A percentile compares a stretch with the other conserved stretches of the same genome.
Evolutionary conservation across 768 basidiomycete genomes (phyloP).

Genomic region (Boletus huronensis): DNA sequence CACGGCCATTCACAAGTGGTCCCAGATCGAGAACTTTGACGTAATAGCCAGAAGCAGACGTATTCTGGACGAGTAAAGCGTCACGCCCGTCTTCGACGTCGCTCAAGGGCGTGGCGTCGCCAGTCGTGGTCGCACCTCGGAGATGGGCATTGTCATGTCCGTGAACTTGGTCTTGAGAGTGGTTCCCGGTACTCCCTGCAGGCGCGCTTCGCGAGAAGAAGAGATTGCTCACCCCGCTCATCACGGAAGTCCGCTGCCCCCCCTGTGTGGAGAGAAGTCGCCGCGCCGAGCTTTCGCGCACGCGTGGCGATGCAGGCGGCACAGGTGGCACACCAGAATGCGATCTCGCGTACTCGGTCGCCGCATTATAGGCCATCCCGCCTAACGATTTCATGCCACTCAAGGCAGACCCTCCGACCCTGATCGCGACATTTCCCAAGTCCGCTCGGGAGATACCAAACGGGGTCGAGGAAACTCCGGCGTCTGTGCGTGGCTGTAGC

Average conservation of each 20-base stretch:
- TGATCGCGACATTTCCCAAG: constrained; percentile 51
- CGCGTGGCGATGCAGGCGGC: constrained; percentile 7
- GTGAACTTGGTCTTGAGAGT: constrained; percentile 7
- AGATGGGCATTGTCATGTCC: constrained; percentile 6
- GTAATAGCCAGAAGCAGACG: constrained; percentile 38
- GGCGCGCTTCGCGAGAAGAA: constrained; percentile 68
- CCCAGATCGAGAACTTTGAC: constrained; percentile 57
- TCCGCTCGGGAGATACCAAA: constrained; percentile 45
- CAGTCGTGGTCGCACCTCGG: constrained; percentile 12
- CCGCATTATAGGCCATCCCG: constrained; percentile 55
- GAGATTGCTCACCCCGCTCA: constrained; percentile 31
- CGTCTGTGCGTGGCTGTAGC: constrained; percentile 22
- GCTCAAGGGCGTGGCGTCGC: constrained; percentile 11
- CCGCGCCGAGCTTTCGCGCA: constrained; percentile 2
- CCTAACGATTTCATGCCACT: constrained; percentile 63
- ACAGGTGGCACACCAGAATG: constrained; percentile 15
- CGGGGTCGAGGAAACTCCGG: constrained; percentile 22
- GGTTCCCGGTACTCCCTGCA: constrained; percentile 31
- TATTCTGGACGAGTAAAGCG: constrained; percentile 1
- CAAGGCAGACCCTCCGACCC: constrained; percentile 58
- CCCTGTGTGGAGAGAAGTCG: constrained; percentile 21
- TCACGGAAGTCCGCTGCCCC: constrained; percentile 22
- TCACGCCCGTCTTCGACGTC: constrained; percentile 13
- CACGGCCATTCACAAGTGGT: constrained; percentile 26
- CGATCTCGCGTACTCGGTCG: constrained; percentile 38